Evolutionary conservation across 2,329 filamentous ascomycete genomes (phyloP).

Genomic region (Xylariaceae sp.): DNA sequence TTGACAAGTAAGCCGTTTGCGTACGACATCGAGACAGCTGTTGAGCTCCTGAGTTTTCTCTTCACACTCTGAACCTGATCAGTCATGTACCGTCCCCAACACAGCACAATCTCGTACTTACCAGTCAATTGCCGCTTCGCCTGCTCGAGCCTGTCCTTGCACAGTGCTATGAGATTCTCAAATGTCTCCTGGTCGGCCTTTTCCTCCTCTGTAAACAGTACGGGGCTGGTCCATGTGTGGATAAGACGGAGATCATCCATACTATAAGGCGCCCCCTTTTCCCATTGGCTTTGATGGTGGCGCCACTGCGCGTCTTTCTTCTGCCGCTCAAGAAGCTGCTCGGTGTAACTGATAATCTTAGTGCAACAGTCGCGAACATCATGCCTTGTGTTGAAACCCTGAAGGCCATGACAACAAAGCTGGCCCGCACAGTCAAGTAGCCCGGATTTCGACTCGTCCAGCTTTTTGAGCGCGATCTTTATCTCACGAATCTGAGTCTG

Average conservation of each 20-base stretch:
- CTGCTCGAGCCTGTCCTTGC: conserved; percentile 33
- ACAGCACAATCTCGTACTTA: conserved; percentile 25
- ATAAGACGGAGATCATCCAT: conserved; percentile 31
- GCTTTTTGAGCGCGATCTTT: conserved; percentile 24
- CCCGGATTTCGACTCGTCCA: conserved; percentile 18
- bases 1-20: conserved; percentile 31
- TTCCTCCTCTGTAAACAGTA: conserved; percentile 33
- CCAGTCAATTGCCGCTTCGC: conserved; percentile 33
- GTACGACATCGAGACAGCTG: conserved; percentile 22
- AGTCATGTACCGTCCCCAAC: conserved; percentile 9
- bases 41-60: conserved; percentile 18
- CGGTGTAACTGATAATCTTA: conserved; percentile 23
- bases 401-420: conserved; percentile 19
- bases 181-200: conserved; percentile 29
- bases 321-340: conserved; percentile 24
- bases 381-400: conserved; percentile 24
- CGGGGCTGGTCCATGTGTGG: conserved; percentile 39
- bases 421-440: conserved; percentile 23
- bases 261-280: conserved; percentile 19
- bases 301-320: conserved; percentile 29
- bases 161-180: conserved; percentile 33
- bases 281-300: conserved; percentile 21
- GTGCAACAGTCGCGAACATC: conserved; percentile 25
- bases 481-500: conserved; percentile 32
- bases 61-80: conserved; percentile 21